Conservation (phyloP, 306 rosid genomes). For the Sicyos baderoa region DNA sequence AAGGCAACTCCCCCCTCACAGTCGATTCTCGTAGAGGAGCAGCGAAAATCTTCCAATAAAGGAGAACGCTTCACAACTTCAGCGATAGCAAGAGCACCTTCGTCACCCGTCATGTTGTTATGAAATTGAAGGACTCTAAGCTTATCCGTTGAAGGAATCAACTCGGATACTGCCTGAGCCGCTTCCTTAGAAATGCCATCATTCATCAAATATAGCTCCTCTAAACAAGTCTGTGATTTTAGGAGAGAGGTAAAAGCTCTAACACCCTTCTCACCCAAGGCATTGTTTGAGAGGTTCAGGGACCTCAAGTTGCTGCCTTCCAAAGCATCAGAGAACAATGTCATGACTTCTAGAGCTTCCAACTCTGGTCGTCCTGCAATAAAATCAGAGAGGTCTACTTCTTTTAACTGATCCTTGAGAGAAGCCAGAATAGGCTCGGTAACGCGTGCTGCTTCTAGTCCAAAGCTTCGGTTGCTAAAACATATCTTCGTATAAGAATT, state of each 20-base stretch:
- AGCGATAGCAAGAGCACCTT: slow-evolving; percentile 47
- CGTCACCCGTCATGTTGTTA: slow-evolving; percentile 36
- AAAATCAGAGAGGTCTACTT: slow-evolving; percentile 75
- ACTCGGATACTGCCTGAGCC: slow-evolving; percentile 63
- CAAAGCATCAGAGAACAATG: slow-evolving; percentile 58
- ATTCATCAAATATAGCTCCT: slow-evolving; percentile 76
- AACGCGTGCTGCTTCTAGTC: slow-evolving; percentile 56
- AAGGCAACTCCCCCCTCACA: slow-evolving; percentile 81
- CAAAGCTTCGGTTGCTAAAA: slow-evolving; percentile 88
- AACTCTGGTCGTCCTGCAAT: slow-evolving; percentile 77
- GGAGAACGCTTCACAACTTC: slow-evolving; percentile 65
- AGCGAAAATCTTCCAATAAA: slow-evolving; percentile 61
- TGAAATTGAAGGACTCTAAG: slow-evolving; percentile 72
- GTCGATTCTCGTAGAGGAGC: slow-evolving; percentile 76
- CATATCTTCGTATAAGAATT: slow-evolving; percentile 81
- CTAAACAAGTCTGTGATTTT: slow-evolving; percentile 62
- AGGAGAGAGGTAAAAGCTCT: slow-evolving; percentile 74
- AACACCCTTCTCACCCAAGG: slow-evolving; percentile 88
- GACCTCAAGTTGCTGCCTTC: slow-evolving; percentile 58
- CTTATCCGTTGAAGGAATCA: slow-evolving; percentile 74
- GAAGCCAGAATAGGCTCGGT: slow-evolving; percentile 59
- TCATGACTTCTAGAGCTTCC: slow-evolving; percentile 78
- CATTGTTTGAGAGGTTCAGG: slow-evolving; percentile 73
- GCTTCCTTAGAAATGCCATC: slow-evolving; percentile 89
- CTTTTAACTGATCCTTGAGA: slow-evolving; percentile 62